Evolutionary conservation across 202 grass and related monocot species (phyloP), one percentile per base, ranked within the genome.

Genomic region (Schoenoplectus triqueter): DNA sequence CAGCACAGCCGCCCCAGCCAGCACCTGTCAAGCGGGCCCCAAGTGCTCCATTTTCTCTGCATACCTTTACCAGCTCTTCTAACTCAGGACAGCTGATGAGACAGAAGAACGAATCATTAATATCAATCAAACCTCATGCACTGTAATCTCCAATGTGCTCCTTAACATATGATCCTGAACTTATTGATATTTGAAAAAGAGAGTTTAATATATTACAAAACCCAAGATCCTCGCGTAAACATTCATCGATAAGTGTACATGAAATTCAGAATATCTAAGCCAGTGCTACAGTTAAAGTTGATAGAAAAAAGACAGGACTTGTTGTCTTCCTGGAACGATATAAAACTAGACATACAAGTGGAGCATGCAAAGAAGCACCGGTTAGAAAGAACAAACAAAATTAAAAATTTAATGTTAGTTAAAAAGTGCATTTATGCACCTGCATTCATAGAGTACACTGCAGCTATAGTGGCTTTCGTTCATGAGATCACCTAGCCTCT

Each of bases 381-480:
- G 17, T 73, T 52, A 5, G 17, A 73, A 10, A 51, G 46, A 1
- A 0, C 40, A n/a, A 56, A 77, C 19, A 57, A 77, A 77, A 31
- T 8, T 77, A 8, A 77, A 40, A 49, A 31, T 14, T n/a, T 15
- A 83, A 41, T 52, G 11, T 69, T 68, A 41, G 10, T 57, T 57
- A 3, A 45, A 41, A 69, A 68, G 13, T 50, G 49, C 15, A 69
- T 51, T 82, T 57, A 68, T 76, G 54, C 88, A 99, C 93, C 96
- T 99, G 90, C 96, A 99, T 52, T 99, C 93, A n/a, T 99, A 99
- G 9, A 99, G 86, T 52, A 95, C 90, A 65, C 93, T 99, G 82
- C 96, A 99, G 79, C 96, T 99, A 21, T 94, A 80, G 77, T 95
- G 96, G 78, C 91, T 95, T 76, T 95, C 93, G 20, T 92, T 95